These are phyloP conservation scores for Lasiodiplodia gonubiensis DNA, from an alignment of 2,329 filamentous ascomycete genomes.

Conservation along the genomic window DNA sequence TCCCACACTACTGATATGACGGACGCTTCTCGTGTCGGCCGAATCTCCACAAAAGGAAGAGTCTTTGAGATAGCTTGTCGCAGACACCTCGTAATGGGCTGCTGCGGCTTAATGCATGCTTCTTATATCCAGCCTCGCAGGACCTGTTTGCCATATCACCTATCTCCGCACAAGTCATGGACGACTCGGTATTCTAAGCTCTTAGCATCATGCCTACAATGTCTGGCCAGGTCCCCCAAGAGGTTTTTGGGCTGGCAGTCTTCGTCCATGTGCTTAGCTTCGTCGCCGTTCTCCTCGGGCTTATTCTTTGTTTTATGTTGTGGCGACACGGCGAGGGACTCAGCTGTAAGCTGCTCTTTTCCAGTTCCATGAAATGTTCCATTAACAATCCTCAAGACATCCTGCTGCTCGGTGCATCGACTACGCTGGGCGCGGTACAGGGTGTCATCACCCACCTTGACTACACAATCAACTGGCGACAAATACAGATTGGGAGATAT, in stretches of 20 bases:
- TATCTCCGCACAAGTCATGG: not conserved
- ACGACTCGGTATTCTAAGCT: not conserved
- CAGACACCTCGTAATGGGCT: not conserved
- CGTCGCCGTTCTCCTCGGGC: constrained; percentile 8
- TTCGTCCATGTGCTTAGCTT: constrained; percentile 10
- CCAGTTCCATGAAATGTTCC: not conserved
- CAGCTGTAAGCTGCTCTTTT: constrained; percentile 9
- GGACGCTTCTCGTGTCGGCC: not conserved
- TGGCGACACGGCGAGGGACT: constrained; percentile 19
- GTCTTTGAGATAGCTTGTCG: not conserved
- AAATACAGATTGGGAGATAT: constrained; percentile 10
- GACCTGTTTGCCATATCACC: not conserved
- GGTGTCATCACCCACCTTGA: constrained; percentile 17
- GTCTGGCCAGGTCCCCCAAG: constrained; percentile 4
- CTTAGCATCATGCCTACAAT: not conserved
- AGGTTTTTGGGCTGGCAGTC: constrained; percentile 12
- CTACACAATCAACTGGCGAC: constrained; percentile 20
- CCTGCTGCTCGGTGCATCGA: constrained; percentile 12
- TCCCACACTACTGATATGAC: not conserved
- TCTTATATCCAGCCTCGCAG: not conserved
- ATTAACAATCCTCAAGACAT: constrained; percentile 9
- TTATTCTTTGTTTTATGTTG: constrained; percentile 16
- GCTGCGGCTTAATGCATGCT: not conserved
- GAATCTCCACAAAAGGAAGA: constrained; percentile 5
- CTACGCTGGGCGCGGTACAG: constrained; percentile 15